Conservation (phyloP, 2,329 filamentous ascomycete genomes). For the Neofusicoccum kwambonambiense region DNA sequence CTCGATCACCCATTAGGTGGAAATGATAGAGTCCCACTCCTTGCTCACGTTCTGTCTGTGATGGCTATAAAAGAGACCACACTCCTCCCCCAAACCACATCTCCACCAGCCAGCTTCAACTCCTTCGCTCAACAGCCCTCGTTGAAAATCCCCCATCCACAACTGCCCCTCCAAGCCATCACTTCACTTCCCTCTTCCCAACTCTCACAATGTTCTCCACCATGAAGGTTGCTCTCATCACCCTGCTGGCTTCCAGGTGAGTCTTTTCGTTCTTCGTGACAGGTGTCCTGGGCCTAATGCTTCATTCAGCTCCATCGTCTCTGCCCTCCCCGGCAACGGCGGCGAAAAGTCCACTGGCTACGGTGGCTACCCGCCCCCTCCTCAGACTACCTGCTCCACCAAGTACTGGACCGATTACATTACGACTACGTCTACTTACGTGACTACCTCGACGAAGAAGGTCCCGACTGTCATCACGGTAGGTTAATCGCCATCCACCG, state of each 20-base stretch:
- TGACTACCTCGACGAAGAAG: conserved; percentile 5
- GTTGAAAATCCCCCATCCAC: conserved; percentile 22
- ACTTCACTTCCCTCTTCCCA: conserved; percentile 19
- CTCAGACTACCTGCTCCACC: background rate
- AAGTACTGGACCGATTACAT: conserved; percentile 5
- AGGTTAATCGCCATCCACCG: background rate
- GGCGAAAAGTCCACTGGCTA: background rate
- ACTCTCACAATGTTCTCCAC: conserved; percentile 7
- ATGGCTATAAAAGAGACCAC: conserved; percentile 19
- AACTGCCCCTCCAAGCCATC: conserved; percentile 5
- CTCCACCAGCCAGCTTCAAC: conserved; percentile 18
- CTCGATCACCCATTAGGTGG: background rate
- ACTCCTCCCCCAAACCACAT: conserved; percentile 19
- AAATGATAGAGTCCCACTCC: background rate
- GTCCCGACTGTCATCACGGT: conserved; percentile 2
- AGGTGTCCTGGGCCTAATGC: background rate
- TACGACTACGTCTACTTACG: background rate
- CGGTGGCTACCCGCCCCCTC: background rate
- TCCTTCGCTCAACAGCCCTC: conserved; percentile 15
- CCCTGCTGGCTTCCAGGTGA: conserved; percentile 15
- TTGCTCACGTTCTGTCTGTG: background rate
- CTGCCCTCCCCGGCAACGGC: conserved; percentile 1
- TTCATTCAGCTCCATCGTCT: conserved; percentile 1
- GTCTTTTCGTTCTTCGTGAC: background rate
- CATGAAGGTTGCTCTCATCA: conserved; percentile 16